Base-by-base conservation (phyloP, 257 asterid species). In the Nicotiana noctiflora region DNA sequence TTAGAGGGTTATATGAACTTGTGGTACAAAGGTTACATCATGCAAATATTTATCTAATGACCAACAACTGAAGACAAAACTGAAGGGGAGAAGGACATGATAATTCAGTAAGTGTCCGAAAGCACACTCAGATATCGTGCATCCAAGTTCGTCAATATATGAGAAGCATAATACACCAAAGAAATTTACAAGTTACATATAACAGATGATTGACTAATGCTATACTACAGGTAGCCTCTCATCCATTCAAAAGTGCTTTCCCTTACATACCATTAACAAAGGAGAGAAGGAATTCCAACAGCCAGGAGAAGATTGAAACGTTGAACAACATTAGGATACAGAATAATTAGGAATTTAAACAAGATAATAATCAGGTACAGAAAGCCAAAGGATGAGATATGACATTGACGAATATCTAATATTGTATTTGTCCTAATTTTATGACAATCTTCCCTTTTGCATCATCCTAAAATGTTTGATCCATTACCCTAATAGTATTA, bases 21-120 rank as follows among this genome's bases (percentile, higher is more conserved):
- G 14, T 21, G 59, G 13, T 19, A 46, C 56, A 4, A 72, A 13
- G 77, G 14, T 72, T 72, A 51, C 37, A 72, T 6, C 59, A 72
- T 44, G 77, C 37, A 72, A 72, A 72, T 72, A 72, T 6, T 72
- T 44, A 44, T 72, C 77, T 44, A 46, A n/a, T 72, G 77, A 72
- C 57, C 6, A 51, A 12, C 49, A 51, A 51, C 56, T 51, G 56
- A 72, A 44, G 37, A 52, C 19, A 70, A 5, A 19, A 44, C 19
- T 70, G 19, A 70, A 70, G 59, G 37, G 14, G 57, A 17, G 46
- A 72, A 13, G 4, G 37, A 21, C 27, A 44, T 8, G 60, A 34
- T 46, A 21, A 72, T 23, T 72, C 17, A 25, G 18, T 61, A 9
- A 19, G 32, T 0, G 37, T 62, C 10, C 6, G 19, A 18, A 29